Base-by-base conservation (phyloP, 164 flowering plant genomes). In the Macadamia integrifolia region DNA sequence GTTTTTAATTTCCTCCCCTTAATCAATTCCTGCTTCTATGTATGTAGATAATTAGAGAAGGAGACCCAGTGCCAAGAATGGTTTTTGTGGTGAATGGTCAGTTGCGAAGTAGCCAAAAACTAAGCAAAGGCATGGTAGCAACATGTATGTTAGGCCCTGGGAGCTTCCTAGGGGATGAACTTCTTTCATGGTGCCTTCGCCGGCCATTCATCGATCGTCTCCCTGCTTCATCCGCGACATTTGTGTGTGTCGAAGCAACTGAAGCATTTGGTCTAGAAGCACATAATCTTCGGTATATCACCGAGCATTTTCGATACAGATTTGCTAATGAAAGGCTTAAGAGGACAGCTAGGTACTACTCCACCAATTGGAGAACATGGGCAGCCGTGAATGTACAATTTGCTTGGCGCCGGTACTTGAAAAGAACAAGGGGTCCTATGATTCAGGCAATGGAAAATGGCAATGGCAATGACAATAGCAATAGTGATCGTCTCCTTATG, bases 301-400 rank as follows among this genome's bases (percentile, higher is more conserved):
- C 97, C 0, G 97, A 91, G 44, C 98, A 93, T 65, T 93, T 93
- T 69, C 75, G 98, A 7, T 93, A 93, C 89, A 88, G 85, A 71
- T 93, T 93, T 55, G 90, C 91, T 6, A 88, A 89, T 66, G 94
- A 91, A 66, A 82, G 83, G 77, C 92, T 93, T 9, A 93, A 80
- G 72, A 69, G 93, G 53, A 93, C 93, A 0, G 90, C 96, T 0
- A 82, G 93, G 65, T 91, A 83, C 69, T 86, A 89, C 74, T 93
- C 97, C 0, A 87, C 94, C 7, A 90, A 87, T 58, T 93, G 98
- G 98, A 73, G 91, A 59, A 93, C 97, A 13, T 93, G 97, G 98
- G 98, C 90, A 2, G 97, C 98, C 0, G 91, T 91, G 32, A 91
- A 86, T 55, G 80, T 93, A 61, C 98, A 93, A 66, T 66, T 91